These are phyloP conservation scores for Clavaria fumosa DNA, from an alignment of 768 basidiomycete genomes.

Conservation along the genomic window DNA sequence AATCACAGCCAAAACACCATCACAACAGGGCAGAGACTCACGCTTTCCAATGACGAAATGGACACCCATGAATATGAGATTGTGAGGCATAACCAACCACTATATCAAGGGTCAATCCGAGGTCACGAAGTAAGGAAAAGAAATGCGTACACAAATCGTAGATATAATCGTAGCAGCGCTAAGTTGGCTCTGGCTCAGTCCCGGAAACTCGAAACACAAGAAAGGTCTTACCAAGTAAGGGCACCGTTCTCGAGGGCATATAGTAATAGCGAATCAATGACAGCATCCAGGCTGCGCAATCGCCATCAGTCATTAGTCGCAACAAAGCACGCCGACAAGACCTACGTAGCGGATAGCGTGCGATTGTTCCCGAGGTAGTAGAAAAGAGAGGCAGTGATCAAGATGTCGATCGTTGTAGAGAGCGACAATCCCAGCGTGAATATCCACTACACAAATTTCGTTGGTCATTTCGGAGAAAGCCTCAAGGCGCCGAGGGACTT, in stretches of 20 bases:
- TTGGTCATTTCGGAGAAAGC: not conserved
- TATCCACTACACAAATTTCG: slow-evolving; percentile 25
- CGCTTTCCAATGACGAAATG: slow-evolving; percentile 28
- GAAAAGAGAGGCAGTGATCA: slow-evolving; percentile 23
- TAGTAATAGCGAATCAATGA: slow-evolving; percentile 22
- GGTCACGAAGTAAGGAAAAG: no score
- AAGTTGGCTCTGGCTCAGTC: not conserved
- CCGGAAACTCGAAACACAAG: not conserved
- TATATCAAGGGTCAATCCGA: no score
- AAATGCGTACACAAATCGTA: no score
- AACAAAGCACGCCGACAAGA: slow-evolving; percentile 3
- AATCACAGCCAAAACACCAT: not conserved
- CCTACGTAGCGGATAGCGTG: slow-evolving; percentile 18
- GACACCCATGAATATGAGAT: slow-evolving; percentile 26
- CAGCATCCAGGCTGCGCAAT: slow-evolving; percentile 19
- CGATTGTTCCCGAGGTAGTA: slow-evolving; percentile 21
- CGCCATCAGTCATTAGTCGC: not conserved
- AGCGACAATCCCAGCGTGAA: slow-evolving; percentile 29
- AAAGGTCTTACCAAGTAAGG: slow-evolving; percentile 23
- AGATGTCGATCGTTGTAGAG: slow-evolving; percentile 24
- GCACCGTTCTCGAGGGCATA: slow-evolving; percentile 29
- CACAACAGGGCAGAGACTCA: slow-evolving; percentile 10
- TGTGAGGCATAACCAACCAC: slow-evolving; percentile 22
- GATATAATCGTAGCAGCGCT: slow-evolving; percentile 24
- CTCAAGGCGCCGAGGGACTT: not conserved